These are phyloP conservation scores for Sedum album DNA, from an alignment of 164 flowering plant genomes.

Conservation along the genomic window DNA sequence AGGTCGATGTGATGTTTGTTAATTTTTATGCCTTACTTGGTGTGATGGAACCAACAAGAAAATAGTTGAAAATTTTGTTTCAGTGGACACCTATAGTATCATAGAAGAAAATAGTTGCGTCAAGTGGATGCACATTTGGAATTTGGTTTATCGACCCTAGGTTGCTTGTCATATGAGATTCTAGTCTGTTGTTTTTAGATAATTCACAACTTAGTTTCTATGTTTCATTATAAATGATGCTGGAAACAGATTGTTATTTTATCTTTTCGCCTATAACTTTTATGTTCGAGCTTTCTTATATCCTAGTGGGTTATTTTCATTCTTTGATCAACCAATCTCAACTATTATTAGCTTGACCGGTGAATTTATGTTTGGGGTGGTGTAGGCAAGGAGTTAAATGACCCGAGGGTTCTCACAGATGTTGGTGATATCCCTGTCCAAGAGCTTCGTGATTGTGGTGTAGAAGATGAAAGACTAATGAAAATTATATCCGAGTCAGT, in stretches of 20 bases:
- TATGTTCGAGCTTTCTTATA: background rate
- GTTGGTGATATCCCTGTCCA: constrained; percentile 97
- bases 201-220: background rate
- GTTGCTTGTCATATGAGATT: background rate
- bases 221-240: background rate
- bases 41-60: no score
- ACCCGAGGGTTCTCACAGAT: constrained; percentile 84
- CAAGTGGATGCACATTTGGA: background rate
- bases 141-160: background rate
- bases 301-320: no score
- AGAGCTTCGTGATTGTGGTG: constrained; percentile 94
- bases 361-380: background rate
- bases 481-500: constrained; percentile 71
- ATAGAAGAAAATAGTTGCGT: background rate
- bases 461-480: constrained; percentile 90
- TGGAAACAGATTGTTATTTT: background rate
- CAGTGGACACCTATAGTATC: background rate
- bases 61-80: no score
- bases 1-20: no score
- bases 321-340: no score
- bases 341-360: background rate
- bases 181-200: background rate
- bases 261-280: background rate
- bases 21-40: no score
- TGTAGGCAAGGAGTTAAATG: constrained; percentile 76